These are phyloP conservation scores for Grigorovia transvaalensis DNA, from an alignment of 805 yeast genomes.

Conservation along the genomic window DNA sequence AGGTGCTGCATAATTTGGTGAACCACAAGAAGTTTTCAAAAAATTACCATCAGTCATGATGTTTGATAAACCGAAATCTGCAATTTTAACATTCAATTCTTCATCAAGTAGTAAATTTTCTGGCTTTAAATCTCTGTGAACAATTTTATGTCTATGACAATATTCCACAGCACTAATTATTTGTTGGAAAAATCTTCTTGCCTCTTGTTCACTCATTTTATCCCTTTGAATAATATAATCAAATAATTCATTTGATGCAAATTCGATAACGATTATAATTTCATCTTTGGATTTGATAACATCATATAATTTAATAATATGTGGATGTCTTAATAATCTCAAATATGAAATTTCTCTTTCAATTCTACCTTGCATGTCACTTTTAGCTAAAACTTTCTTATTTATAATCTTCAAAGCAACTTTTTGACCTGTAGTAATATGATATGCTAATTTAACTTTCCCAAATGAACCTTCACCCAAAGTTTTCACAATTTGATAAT, in stretches of 20 bases:
- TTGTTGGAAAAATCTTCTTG: conserved; percentile 89
- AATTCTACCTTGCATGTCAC: conserved; percentile 94
- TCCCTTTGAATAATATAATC: conserved; percentile 94
- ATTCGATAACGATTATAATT: conserved; percentile 94
- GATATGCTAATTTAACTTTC: conserved; percentile 85
- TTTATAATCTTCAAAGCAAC: conserved; percentile 92
- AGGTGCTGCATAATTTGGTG: conserved; percentile 96
- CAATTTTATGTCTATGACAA: conserved; percentile 93
- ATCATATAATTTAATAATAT: conserved; percentile 88
- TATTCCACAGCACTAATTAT: conserved; percentile 94
- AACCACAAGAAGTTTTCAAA: conserved; percentile 88
- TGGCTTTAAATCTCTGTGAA: conserved; percentile 92
- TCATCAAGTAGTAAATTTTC: conserved; percentile 87
- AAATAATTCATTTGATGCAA: conserved; percentile 90
- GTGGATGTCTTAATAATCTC: conserved; percentile 85
- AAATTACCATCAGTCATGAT: conserved; percentile 98
- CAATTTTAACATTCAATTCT: conserved; percentile 83
- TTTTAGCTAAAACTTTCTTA: conserved; percentile 81
- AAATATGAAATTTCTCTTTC: conserved; percentile 90
- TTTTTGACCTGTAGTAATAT: conserved; percentile 79
- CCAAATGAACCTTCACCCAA: conserved; percentile 96
- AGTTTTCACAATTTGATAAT: conserved; percentile 86
- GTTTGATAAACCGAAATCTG: conserved; percentile 89
- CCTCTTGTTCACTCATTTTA: conserved; percentile 84
- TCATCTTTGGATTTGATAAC: conserved; percentile 93